These are phyloP conservation scores for Leccinellum rugosiceps DNA, from an alignment of 768 basidiomycete species.

Conservation along the genomic window DNA sequence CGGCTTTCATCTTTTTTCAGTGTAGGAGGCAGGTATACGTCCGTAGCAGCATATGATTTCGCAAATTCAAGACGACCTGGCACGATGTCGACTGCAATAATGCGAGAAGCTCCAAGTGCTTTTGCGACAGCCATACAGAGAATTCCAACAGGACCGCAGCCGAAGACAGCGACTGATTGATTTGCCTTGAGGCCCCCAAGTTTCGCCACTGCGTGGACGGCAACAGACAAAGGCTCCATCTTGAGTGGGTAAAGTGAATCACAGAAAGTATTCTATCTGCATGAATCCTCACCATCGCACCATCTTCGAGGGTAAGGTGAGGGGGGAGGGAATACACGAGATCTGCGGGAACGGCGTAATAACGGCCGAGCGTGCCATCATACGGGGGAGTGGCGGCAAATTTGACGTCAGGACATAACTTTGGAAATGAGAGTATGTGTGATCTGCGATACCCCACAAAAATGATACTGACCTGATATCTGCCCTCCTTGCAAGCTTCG, in stretches of 20 bases:
- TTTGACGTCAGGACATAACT: constrained; percentile 83
- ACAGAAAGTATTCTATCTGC: neutral
- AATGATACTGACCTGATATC: constrained; percentile 61
- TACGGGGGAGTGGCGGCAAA: constrained; percentile 94
- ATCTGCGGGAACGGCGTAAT: constrained; percentile 84
- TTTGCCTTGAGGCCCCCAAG: constrained; percentile 70
- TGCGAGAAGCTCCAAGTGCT: constrained; percentile 80
- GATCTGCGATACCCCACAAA: neutral
- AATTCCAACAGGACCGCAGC: constrained; percentile 86
- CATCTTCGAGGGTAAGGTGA: constrained; percentile 87
- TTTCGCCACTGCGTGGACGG: constrained; percentile 80
- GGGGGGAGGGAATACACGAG: constrained; percentile 81
- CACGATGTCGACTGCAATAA: constrained; percentile 83
- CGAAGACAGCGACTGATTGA: constrained; percentile 80
- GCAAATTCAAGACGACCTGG: constrained; percentile 81
- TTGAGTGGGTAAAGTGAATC: constrained; percentile 27
- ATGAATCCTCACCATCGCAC: constrained; percentile 71
- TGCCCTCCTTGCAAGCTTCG: constrained; percentile 78
- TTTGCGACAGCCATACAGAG: constrained; percentile 96
- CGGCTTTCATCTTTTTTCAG: constrained; percentile 62
- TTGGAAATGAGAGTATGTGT: constrained; percentile 1
- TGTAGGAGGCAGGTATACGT: constrained; percentile 62
- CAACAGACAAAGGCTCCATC: constrained; percentile 96
- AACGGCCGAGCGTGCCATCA: constrained; percentile 85
- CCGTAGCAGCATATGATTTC: constrained; percentile 78